phyloP scores from a whole-genome alignment of 768 basidiomycete species.

The Trametes sanguinea region DNA sequence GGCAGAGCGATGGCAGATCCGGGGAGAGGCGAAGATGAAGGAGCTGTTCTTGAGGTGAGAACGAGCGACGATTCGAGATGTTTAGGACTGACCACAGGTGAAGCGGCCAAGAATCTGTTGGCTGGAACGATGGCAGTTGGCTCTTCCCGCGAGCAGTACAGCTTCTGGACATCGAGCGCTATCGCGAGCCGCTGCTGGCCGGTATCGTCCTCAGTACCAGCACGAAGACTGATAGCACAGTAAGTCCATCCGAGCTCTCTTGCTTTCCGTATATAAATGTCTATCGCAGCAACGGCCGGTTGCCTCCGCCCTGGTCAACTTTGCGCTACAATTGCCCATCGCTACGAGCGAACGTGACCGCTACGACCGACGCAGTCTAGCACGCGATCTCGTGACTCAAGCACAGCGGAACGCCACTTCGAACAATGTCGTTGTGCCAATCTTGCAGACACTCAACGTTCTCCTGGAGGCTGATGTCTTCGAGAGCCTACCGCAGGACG shows the following conservation, averaged over 20 bases:
- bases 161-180: conserved; percentile 61
- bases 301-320: conserved; percentile 59
- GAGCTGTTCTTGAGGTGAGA: conserved; percentile 57
- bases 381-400: conserved; percentile 57
- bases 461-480: conserved; percentile 72
- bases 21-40: conserved; percentile 47
- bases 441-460: conserved; percentile 72
- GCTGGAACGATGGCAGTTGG: conserved; percentile 76
- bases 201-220: conserved; percentile 81
- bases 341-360: conserved; percentile 28
- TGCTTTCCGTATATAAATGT: background rate
- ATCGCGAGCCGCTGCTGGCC: conserved; percentile 60
- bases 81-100: conserved; percentile 9
- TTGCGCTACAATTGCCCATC: conserved; percentile 55
- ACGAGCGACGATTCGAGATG: background rate
- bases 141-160: conserved; percentile 74
- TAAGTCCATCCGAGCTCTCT: conserved; percentile 41
- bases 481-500: conserved; percentile 45
- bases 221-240: conserved; percentile 83
- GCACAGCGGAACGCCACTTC: conserved; percentile 54
- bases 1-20: conserved; percentile 53
- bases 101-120: conserved; percentile 39
- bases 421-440: conserved; percentile 81
- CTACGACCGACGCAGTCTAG: conserved; percentile 55
- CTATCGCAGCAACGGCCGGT: conserved; percentile 65